These are phyloP conservation scores for Mycotypha africana DNA, from an alignment of 371 early-diverging fungal genomes.

Conservation along the genomic window DNA sequence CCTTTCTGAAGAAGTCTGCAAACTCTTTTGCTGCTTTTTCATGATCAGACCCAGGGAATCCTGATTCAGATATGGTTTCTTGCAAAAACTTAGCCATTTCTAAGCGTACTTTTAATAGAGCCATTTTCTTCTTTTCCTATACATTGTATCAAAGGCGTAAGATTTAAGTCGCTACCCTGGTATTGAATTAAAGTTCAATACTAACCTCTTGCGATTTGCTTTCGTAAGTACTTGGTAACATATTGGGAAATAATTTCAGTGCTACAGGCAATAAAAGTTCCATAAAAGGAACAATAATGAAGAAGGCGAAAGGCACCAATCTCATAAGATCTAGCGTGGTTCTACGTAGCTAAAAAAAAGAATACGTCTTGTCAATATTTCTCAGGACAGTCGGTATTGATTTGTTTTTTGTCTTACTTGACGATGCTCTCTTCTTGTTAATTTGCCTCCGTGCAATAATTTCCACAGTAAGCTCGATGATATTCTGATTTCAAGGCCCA, in stretches of 20 bases:
- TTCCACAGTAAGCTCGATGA: constrained; percentile 79
- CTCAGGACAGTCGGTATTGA: too few species aligned
- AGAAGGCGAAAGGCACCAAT: constrained; percentile 89
- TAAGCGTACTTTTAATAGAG: constrained; percentile 83
- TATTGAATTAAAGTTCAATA: neutral
- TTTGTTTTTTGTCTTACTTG: constrained; percentile 56
- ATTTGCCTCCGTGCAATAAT: constrained; percentile 68
- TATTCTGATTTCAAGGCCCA: constrained; percentile 85
- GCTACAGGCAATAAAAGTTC: constrained; percentile 90
- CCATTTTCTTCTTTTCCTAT: constrained; percentile 87
- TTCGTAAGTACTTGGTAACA: constrained; percentile 95
- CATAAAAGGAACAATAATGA: constrained; percentile 92
- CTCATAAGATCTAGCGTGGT: constrained; percentile 87
- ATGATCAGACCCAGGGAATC: constrained; percentile 53
- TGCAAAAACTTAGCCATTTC: constrained; percentile 93
- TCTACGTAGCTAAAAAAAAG: constrained; percentile 58
- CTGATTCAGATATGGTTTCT: constrained; percentile 90
- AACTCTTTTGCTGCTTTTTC: constrained; percentile 74
- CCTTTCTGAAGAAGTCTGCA: constrained; percentile 76
- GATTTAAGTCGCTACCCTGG: too few species aligned
- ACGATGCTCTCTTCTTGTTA: constrained; percentile 87
- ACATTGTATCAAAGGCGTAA: neutral
- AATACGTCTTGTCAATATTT: too few species aligned
- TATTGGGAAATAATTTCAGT: constrained; percentile 92
- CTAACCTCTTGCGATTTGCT: constrained; percentile 74